phyloP scores from a whole-genome alignment of 192 early-diverging fungal species.

The Coemansia sp. region DNA sequence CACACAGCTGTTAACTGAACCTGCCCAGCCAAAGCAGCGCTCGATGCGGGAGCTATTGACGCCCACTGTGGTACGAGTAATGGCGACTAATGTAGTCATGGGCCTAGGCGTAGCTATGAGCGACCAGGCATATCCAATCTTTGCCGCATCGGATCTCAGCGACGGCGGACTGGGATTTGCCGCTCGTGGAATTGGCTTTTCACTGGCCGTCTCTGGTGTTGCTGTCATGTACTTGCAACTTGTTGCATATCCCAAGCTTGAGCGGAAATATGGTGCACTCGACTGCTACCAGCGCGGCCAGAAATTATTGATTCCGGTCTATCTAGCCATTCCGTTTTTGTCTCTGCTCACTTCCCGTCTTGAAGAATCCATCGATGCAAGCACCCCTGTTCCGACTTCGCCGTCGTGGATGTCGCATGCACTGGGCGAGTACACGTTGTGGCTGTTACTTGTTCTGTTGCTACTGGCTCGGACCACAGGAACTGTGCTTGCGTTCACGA shows the following conservation, averaged over 20 bases:
- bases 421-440: constrained; percentile 2
- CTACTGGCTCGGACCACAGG: constrained; percentile 20
- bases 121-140: constrained; percentile 45
- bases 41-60: constrained; percentile 29
- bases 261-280: constrained; percentile 50
- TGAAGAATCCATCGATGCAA: background rate
- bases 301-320: constrained; percentile 14
- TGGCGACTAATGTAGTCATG: constrained; percentile 27
- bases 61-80: constrained; percentile 22
- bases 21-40: constrained; percentile 8
- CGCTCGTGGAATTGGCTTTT: constrained; percentile 54
- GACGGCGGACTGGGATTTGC: constrained; percentile 59
- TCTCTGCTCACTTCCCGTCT: constrained; percentile 17
- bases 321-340: constrained; percentile 17
- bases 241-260: constrained; percentile 47
- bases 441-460: constrained; percentile 18
- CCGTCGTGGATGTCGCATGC: background rate
- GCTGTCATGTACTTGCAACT: constrained; percentile 56
- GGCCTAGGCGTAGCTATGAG: constrained; percentile 19
- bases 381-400: background rate
- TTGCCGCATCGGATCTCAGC: constrained; percentile 32
- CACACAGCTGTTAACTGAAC: constrained; percentile 7
- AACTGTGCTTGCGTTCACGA: constrained; percentile 26
- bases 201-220: constrained; percentile 45
- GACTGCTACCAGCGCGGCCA: constrained; percentile 44